Evolutionary conservation across 2,329 filamentous ascomycete genomes (phyloP).

Genomic region (Periconia digitata): DNA sequence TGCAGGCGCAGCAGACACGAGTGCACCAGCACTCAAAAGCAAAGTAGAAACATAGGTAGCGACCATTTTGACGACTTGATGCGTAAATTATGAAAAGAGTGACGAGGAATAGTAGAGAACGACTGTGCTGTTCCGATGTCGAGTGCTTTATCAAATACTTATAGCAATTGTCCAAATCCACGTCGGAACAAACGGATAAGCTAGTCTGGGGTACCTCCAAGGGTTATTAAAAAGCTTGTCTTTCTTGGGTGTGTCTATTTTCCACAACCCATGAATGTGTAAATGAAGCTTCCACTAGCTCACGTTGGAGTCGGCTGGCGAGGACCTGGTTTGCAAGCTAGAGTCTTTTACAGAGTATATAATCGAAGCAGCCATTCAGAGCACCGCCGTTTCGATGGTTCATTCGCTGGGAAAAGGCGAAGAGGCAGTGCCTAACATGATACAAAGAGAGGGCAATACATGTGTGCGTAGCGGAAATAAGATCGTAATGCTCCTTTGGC

Average conservation of each 20-base stretch:
- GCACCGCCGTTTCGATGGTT: no score
- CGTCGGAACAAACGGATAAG: neutral
- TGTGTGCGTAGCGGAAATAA: no score
- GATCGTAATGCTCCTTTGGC: no score
- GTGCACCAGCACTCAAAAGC: slow-evolving; percentile 27
- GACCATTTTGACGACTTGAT: slow-evolving; percentile 14
- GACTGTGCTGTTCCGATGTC: neutral
- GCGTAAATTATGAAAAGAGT: slow-evolving; percentile 9
- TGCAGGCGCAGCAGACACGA: slow-evolving; percentile 29
- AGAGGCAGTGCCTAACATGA: no score
- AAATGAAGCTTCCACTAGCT: no score
- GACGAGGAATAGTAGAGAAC: slow-evolving; percentile 18
- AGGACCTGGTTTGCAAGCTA: no score
- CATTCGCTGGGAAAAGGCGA: no score
- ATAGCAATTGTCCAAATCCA: neutral
- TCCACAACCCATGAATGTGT: slow-evolving; percentile 3
- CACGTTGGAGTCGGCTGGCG: no score
- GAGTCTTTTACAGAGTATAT: no score
- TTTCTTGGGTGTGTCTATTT: slow-evolving; percentile 30
- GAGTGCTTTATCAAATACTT: neutral
- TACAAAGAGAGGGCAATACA: no score
- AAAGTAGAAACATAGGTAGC: slow-evolving; percentile 7
- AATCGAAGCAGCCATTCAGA: no score
- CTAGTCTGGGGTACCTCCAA: neutral
- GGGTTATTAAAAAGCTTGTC: slow-evolving; percentile 24